Evolutionary conservation across 2,329 filamentous ascomycete species (phyloP).

Genomic region (Cadophora gregata): DNA sequence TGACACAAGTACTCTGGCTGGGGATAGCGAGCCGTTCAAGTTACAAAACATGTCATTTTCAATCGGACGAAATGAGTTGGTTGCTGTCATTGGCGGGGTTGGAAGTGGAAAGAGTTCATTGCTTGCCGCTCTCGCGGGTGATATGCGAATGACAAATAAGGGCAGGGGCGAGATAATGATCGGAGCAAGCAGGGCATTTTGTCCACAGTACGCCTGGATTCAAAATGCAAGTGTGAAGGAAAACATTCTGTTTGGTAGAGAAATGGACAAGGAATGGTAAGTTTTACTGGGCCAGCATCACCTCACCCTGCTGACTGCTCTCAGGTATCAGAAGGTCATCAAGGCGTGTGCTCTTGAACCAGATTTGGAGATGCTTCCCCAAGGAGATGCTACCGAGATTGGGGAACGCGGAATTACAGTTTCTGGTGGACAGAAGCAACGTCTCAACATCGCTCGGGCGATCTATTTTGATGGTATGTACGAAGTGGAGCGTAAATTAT

Average conservation of each 20-base stretch:
- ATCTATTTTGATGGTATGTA: conserved; percentile 75
- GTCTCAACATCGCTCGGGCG: conserved; percentile 88
- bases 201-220: conserved; percentile 97
- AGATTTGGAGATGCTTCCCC: conserved; percentile 92
- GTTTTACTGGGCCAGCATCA: not conserved
- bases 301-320: conserved; percentile 44
- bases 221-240: conserved; percentile 87
- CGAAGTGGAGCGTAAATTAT: too few relatives aligned
- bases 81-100: conserved; percentile 88
- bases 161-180: conserved; percentile 76
- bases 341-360: conserved; percentile 79
- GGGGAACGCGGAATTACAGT: conserved; percentile 95
- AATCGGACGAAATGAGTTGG: conserved; percentile 75
- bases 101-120: conserved; percentile 91
- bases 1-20: conserved; percentile 60
- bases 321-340: conserved; percentile 61
- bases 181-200: conserved; percentile 85
- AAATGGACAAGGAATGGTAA: conserved; percentile 72
- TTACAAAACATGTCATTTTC: conserved; percentile 71
- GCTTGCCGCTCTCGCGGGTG: conserved; percentile 86
- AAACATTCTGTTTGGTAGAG: conserved; percentile 90
- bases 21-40: conserved; percentile 69
- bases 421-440: conserved; percentile 93
- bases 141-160: conserved; percentile 73
- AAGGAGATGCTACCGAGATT: conserved; percentile 88